These are phyloP conservation scores for Symbiodinium natans DNA, from an alignment of 73 alveolate genomes.

Conservation along the genomic window DNA sequence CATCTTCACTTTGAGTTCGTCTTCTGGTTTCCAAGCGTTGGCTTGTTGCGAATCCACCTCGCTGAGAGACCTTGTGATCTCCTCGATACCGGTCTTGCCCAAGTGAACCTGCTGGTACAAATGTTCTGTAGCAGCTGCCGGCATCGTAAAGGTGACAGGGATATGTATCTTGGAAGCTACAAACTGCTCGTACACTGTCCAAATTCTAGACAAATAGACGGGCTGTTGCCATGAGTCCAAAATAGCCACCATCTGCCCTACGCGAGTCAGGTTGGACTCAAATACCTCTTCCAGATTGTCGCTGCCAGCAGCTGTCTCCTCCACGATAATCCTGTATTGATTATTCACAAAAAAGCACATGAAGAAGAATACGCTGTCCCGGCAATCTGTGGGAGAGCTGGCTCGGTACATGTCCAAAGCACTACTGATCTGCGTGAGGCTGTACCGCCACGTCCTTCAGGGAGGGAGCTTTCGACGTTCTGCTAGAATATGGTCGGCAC, in stretches of 20 bases:
- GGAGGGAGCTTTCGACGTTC: too few relatives aligned
- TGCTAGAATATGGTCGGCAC: too few relatives aligned
- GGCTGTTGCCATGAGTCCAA: not conserved
- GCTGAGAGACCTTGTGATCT: not conserved
- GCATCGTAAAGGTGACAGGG: not conserved
- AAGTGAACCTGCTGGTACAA: not conserved
- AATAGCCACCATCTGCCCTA: not conserved
- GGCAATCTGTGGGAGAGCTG: not conserved
- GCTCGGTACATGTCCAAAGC: not conserved
- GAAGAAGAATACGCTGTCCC: not conserved
- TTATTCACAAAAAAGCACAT: too few relatives aligned
- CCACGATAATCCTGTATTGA: not conserved
- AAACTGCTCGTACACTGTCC: not conserved
- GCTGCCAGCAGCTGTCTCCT: not conserved
- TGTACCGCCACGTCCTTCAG: not conserved
- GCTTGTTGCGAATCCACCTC: not conserved
- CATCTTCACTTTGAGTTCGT: slow-evolving; percentile 39
- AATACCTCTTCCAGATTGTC: not conserved
- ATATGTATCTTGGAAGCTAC: not conserved
- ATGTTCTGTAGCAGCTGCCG: not conserved
- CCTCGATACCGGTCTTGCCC: not conserved
- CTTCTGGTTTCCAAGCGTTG: not conserved
- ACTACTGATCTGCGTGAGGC: not conserved
- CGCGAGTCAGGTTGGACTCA: not conserved
- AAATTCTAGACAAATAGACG: not conserved